These are phyloP conservation scores for Helicostylum pulchrum DNA, from an alignment of 192 early-diverging fungal species.

Conservation along the genomic window DNA sequence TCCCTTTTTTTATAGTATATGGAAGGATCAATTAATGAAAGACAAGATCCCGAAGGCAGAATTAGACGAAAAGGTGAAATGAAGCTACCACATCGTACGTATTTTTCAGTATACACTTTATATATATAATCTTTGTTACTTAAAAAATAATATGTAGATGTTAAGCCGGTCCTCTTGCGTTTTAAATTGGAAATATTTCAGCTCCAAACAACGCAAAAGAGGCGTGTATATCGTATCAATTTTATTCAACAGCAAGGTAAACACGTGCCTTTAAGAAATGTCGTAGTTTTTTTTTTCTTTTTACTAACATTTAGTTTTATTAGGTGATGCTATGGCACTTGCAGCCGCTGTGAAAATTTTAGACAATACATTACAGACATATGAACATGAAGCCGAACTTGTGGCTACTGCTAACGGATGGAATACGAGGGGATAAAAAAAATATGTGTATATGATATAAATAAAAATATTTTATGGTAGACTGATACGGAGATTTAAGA, in stretches of 20 bases:
- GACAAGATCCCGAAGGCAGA: slow-evolving; percentile 22
- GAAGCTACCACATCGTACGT: slow-evolving; percentile 13
- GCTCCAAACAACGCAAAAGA: slow-evolving; percentile 9
- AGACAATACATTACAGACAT: slow-evolving; percentile 15
- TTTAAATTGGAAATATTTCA: slow-evolving; percentile 24
- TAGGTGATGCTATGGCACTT: slow-evolving; percentile 24
- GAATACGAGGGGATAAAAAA: slow-evolving; percentile 9
- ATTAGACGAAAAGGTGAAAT: slow-evolving; percentile 28
- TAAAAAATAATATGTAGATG: not conserved
- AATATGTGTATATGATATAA: too few relatives aligned
- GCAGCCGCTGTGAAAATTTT: slow-evolving; percentile 19
- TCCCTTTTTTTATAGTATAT: slow-evolving; percentile 8
- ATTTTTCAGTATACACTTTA: not conserved
- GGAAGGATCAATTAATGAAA: slow-evolving; percentile 22
- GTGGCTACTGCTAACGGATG: slow-evolving; percentile 26
- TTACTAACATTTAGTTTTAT: not conserved
- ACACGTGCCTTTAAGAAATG: not conserved
- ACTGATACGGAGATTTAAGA: too few relatives aligned
- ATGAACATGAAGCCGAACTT: slow-evolving; percentile 29
- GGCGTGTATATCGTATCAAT: slow-evolving; percentile 11
- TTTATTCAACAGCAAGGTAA: slow-evolving; percentile 34
- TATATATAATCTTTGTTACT: not conserved
- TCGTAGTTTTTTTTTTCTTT: too few relatives aligned
- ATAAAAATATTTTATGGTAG: too few relatives aligned
- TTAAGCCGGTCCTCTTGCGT: slow-evolving; percentile 9